Evolutionary conservation across 257 asterid species (phyloP), one percentile per base, ranked within the genome.

Genomic region (Oldenlandia corymbosa): DNA sequence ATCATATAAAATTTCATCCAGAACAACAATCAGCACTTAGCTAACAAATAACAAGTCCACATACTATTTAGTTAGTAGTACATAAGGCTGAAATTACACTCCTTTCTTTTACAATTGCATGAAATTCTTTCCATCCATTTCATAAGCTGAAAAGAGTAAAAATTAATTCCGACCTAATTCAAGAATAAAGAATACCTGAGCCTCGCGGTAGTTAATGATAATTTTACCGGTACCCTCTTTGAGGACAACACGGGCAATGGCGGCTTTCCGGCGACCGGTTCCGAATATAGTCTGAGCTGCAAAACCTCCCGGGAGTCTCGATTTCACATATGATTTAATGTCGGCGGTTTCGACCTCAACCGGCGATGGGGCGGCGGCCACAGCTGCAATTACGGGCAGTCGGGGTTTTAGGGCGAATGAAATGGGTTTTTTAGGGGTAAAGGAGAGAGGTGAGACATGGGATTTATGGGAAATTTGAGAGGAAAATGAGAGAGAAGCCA

Each of bases 221-320:
- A 90, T 63, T 65, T 83, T 83, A 1, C 97, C 99, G 45, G 96
- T 31, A 67, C 99, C 99, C 75, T 90, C 97, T 76, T 83, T 89
- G 47, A 93, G 92, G 59, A 93, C 99, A 65, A 93, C 99, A 76
- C 99, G 79, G 37, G 99, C 99, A 73, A 81, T 87, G 41, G 96
- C 96, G 55, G 85, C 78, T 74, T 93, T 93, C 71, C 99, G 68
- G 65, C 97, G 88, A 34, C 97, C 96, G 24, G 96, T 93, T 42
- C 97, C 97, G 50, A 84, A 66, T 7, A 88, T 79, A 20, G 68
- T 83, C 84, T 93, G 99, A 37, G 97, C 96, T 0, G 96, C 99
- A 56, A 93, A 90, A 18, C 99, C 97, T 4, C 97, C 96, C 0
- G 97, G 96, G 49, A 93, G 95, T 67, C 94, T 81, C 7, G 97